Evolutionary conservation across 331 rosid genomes (phyloP).

Genomic region (Dryas integrifolia): DNA sequence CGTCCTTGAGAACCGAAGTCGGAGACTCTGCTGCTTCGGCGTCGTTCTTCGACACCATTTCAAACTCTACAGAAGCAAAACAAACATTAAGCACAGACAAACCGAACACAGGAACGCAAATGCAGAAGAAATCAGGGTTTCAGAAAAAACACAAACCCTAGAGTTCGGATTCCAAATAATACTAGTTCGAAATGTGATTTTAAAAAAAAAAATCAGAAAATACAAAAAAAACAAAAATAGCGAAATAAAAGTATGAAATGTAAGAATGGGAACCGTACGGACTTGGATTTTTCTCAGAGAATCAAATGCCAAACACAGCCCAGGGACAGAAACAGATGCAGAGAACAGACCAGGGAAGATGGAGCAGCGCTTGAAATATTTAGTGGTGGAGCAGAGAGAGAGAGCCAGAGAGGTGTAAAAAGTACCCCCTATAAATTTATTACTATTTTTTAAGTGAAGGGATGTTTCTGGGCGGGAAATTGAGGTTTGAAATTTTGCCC

Average conservation of each 20-base stretch:
- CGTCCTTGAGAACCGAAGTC: constrained; percentile 77
- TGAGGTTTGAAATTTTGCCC: constrained; percentile 11
- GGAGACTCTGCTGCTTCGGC: constrained; percentile 64
- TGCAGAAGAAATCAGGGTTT: not conserved
- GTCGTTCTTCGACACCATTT: constrained; percentile 51
- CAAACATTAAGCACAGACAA: not conserved
- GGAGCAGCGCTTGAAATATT: constrained; percentile 9
- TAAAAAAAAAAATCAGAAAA: not conserved
- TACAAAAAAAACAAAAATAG: too few species aligned
- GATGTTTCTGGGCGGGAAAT: constrained; percentile 57
- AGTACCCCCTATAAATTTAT: not conserved
- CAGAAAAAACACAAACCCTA: constrained; percentile 7
- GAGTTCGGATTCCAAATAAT: constrained; percentile 11
- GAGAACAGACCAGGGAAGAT: not conserved
- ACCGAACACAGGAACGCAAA: not conserved
- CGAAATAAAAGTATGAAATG: not conserved
- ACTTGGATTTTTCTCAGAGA: not conserved
- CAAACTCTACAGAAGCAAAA: constrained; percentile 38
- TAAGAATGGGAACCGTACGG: not conserved
- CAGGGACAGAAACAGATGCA: not conserved
- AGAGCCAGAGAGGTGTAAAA: too few species aligned
- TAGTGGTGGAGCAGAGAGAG: not conserved
- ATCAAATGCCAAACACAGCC: not conserved
- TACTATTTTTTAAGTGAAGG: not conserved
- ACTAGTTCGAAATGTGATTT: not conserved